Evolutionary conservation across 352 stramenopile genomes (phyloP), one percentile per base, ranked within the genome.

Genomic region (Thalassiosira hispida): DNA sequence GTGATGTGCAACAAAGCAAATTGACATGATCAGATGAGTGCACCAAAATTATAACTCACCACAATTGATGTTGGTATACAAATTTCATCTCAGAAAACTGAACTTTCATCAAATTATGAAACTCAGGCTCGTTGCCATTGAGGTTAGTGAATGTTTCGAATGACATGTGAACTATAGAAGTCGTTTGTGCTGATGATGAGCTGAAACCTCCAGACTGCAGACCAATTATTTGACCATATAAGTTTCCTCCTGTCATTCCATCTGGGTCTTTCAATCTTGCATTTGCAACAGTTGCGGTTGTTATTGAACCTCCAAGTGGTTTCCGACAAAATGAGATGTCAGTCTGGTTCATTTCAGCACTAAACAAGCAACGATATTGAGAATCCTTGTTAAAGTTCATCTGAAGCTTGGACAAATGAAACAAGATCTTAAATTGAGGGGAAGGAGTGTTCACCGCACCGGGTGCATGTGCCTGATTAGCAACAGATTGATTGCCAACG

Each of bases 301-400:
- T 89, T 62, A 61, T 82, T 46, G 75, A 89, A n/a, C 86, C 86
- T 51, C 82, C 83, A 12, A 67, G 31, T 22, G 38, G 18, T 63
- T 73, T 85, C 52, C 52, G 81, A n/a, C 4, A 42, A 59, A 79
- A 91, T 5, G 22, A 59, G 44, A 92, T 64, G 8, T 77, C 60
- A 11, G 84, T 92, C 23, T 70, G 20, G 61, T 92, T 86, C 86
- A 94, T 91, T 81, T 94, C 84, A 59, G 82, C 86, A 51, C 73
- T 76, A 42, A 94, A 75, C 0, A 94, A 22, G 53, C 84, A 83
- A 8, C 86, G 67, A 56, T 83, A 73, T 46, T 88, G 59, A 42
- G 76, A 81, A 49, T 92, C 86, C 73, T 92, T 94, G 70, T 92
- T 92, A 66, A 92, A 92, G 44, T 68, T 82, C 1, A 94, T 75